Base-by-base conservation (phyloP, 768 basidiomycete genomes). In the Podaxis pistillaris region DNA sequence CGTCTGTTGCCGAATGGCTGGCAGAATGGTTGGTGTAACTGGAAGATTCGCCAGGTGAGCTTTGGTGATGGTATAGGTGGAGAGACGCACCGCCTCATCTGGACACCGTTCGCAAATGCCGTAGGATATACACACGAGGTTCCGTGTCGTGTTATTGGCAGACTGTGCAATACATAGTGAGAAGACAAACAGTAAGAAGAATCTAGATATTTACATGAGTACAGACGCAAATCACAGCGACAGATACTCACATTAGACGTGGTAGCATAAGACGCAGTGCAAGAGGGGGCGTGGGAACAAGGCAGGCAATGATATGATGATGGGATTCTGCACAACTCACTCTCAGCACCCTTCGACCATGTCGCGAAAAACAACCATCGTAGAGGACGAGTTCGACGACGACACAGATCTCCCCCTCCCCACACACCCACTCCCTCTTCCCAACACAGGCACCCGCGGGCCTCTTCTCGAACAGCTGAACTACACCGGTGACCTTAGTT, bases 1-100 rank as follows among this genome's bases (percentile, higher is more conserved):
- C 92, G 87, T 24, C 96, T 86, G 75, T 96, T 96, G 56, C 96
- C 96, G 71, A 94, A 96, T n/a, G 96, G 95, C 70, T 92, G 87
- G 75, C 95, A 98, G 74, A 91, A 96, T 1, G 95, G 94, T 77
- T 95, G 86, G 68, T 87, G 78, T 37, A 92, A 78, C 94, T 96
- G 59, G 36, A 17, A 36, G 65, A 40, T 26, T 13, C 26, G 11
- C 8, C 8, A 41, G 28, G 52, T 51, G 61, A 57, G 44, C 58
- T 50, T 41, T 46, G 24, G 26, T n/a, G 55, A 55, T 37, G 63
- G 24, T 12, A 28, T 12, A 36, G 30, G 37, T 37, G 50, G 66
- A 59, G 41, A 46, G n/a, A 78, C 84, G 57, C 68, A 90, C 89
- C 17, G 81, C 76, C 63, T 85, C 84, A 8, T 78, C 71, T 24